Base-by-base conservation (phyloP, 164 flowering plant species). In the Aristolochia contorta region DNA sequence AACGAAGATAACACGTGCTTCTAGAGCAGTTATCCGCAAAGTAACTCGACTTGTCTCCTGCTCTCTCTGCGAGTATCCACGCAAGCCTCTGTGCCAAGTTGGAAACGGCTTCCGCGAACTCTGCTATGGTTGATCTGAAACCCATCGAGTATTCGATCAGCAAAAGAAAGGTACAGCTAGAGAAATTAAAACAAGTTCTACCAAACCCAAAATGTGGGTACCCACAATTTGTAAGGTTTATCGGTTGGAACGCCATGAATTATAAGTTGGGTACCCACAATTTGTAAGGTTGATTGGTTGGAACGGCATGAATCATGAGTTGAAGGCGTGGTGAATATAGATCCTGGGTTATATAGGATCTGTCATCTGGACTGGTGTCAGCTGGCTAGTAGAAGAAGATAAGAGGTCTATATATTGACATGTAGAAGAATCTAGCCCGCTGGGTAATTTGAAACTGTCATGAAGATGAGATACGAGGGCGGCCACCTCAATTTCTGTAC, bases 1-100 rank as follows among this genome's bases (percentile, higher is more conserved):
- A 60, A 37, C 97, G 77, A 21, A 90, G 79, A 63, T 84, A 87
- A 59, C 92, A 85, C 12, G 91, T 77, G 65, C 71, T 77, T 0
- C 82, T 71, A 54, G 73, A 43, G 52, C 95, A 87, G 37, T 75
- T 80, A 52, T 87, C 82, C 50, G 61, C 65, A 57, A 87, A 82
- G 61, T 75, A 82, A 3, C 53, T 62, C 8, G 84, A 69, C 1
- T 64, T 48, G 1, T 68, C 66, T 1, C 92, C 95, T 61, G 85
- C 51, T 47, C 80, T 71, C 77, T 84, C 90, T 0, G 80, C 91
- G 47, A 90, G 64, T 15, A 84, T 79, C 52, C 72, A 74, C 16
- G 87, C 88, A 54, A 90, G 58, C 16, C 32, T 74, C 3, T 72
- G 75, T 0, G 95, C 92, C 64, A 90, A 68, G 12, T 58, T 69